Base-by-base conservation (phyloP, 305 asterid genomes). In the Striga hermonthica region DNA sequence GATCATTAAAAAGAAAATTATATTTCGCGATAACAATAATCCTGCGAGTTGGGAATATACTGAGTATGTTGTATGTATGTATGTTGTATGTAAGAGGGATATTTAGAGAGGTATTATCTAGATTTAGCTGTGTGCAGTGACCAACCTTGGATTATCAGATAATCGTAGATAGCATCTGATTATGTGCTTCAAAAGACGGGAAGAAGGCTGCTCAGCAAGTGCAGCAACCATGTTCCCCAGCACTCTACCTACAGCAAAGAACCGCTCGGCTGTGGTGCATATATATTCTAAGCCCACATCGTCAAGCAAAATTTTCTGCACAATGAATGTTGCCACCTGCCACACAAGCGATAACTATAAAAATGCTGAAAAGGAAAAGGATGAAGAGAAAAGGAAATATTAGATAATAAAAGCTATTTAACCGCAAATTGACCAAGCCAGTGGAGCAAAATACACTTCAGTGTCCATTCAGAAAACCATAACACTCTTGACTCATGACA, bases 281-380 rank as follows among this genome's bases (percentile, higher is more conserved):
- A 94, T 82, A 68, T 94, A 90, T 66, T 90, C 95, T 68, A 94
- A 73, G 56, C 99, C 99, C 79, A 88, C 92, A 57, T 90, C 97
- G 76, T 90, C 97, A n/a, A 94, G 95, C 82, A 94, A 75, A 67
- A 90, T 90, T 82, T 90, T 94, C 80, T 90, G 99, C 73, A 94
- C 95, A 15, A 94, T 94, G 66, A 94, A 94, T 9, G 99, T 90
- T 0, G 99, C 99, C 64, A 93, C 99, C 99, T 90, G 86, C 72
- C 77, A 74, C 31, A 22, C 31, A 22, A 72, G 40, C 61, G 1
- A 60, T 11, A 8, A 47, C 44, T 36, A 48, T 43, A 12, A 34
- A 69, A 65, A 60, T 31, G 55, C 45, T 31, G 7, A 10, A 64
- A 22, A 22, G 31, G 31, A 22, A 22, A 43, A 15, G 14, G 44